Evolutionary conservation across 208 protist species (phyloP), one percentile per base, ranked within the genome.

Genomic region (Porcisia deanei): DNA sequence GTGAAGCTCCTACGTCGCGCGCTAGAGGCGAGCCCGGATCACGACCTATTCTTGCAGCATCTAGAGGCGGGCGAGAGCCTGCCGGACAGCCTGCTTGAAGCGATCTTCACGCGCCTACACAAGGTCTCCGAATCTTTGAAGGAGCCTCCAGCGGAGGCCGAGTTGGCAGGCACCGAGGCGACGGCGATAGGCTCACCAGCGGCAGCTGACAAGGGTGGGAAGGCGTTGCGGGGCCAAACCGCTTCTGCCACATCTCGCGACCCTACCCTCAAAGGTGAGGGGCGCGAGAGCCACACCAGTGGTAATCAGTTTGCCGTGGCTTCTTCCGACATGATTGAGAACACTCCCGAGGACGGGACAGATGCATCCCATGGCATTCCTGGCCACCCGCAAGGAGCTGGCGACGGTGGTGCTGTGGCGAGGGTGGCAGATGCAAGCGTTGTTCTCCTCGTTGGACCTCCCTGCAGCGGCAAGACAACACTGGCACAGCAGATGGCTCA

Each of bases 361-460:
- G 71, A 41, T 14, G 77, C 63, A 3, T 63, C 61, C 12, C 55
- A 63, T 16, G 64, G 41, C 18, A 37, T 60, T 4, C 57, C 37
- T n/a, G 43, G 10, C 3, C 59, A 53, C 10, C 37, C n/a, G 39
- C 30, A 57, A 1, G 49, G 47, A 1, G 55, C 59, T 45, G 68
- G 18, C 30, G 71, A 66, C 55, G 34, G 54, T 60, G 37, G 9
- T 18, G 60, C 71, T 18, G 59, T 2, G 43, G 41, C 7, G 47
- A 58, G 68, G 20, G 45, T 45, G 20, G 55, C 52, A 22, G 43
- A 18, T 25, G 54, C 73, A 18, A 83, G 67, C 70, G 43, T 87
- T 25, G 55, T 97, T 18, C 63, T 98, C 22, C 49, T 98, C 61
- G 75, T 91, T 20, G 95, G 95, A 0, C 93, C 95, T 9, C 90